Evolutionary conservation across 148 eudicot genomes (phyloP).

Genomic region (Rhododendron henanense): DNA sequence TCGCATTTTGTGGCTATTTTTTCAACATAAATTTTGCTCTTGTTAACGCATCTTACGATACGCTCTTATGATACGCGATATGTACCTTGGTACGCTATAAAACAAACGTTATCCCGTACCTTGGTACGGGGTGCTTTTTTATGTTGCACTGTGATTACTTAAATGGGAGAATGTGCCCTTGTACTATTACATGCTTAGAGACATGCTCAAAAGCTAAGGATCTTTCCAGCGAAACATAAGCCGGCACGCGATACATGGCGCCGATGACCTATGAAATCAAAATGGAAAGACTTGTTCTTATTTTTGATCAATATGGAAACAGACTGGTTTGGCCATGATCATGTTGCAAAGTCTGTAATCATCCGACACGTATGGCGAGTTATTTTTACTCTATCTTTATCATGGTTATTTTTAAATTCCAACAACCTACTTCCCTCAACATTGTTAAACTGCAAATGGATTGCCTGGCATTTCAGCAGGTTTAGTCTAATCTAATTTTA

Average conservation of each 20-base stretch:
- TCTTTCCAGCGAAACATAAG: not conserved
- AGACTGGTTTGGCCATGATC: not conserved
- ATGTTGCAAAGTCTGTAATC: not conserved
- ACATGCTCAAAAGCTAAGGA: not conserved
- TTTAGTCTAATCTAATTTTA: not conserved
- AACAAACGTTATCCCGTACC: not conserved
- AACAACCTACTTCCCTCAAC: not conserved
- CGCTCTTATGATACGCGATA: not conserved
- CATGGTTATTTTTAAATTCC: not conserved
- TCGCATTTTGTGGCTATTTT: no score
- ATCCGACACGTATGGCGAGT: not conserved
- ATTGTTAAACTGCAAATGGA: not conserved
- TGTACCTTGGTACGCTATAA: no score
- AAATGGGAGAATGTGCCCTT: not conserved
- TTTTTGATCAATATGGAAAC: not conserved
- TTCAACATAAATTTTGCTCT: not conserved
- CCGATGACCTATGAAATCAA: not conserved
- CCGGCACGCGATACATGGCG: not conserved
- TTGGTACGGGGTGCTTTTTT: not conserved
- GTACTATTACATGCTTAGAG: not conserved
- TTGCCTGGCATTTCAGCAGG: not conserved
- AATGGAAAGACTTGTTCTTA: not conserved
- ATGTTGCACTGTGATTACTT: not conserved
- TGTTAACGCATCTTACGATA: not conserved
- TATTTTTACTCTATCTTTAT: no score